A percentile compares a stretch with the other conserved stretches of the same genome.
Conservation (phyloP, 129 eudicot species). For the Scalesia atractyloides region DNA sequence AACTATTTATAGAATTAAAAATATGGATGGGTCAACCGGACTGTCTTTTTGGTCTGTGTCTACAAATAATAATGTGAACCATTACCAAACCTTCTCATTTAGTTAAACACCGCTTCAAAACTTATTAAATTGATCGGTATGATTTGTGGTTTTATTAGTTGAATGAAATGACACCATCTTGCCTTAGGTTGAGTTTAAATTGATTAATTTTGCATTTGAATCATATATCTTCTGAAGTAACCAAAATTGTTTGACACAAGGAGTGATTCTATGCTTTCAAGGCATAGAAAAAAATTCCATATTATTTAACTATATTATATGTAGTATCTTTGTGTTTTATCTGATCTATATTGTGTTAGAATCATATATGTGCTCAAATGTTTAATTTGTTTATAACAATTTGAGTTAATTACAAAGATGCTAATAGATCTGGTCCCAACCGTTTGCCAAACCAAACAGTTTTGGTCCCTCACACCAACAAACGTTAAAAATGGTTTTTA, state of each 20-base stretch:
- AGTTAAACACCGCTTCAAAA: background rate
- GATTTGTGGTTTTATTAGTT: conserved; percentile 1
- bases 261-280: background rate
- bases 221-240: background rate
- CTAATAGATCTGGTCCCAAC: background rate
- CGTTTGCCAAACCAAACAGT: background rate
- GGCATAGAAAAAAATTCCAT: background rate
- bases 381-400: background rate
- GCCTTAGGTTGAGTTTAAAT: background rate
- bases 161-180: background rate
- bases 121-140: background rate
- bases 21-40: conserved; percentile 1
- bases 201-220: background rate
- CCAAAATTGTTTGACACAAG: background rate
- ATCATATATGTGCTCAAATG: background rate
- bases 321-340: background rate
- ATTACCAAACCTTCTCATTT: background rate
- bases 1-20: too few species aligned
- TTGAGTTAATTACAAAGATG: background rate
- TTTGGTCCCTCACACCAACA: background rate
- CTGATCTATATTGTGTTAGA: background rate
- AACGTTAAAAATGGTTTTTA: too few species aligned
- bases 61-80: background rate
- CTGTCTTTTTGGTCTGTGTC: background rate
- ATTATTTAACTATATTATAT: background rate